Evolutionary conservation across 2,329 filamentous ascomycete species (phyloP).

Genomic region (Parafenestella ontariensis): DNA sequence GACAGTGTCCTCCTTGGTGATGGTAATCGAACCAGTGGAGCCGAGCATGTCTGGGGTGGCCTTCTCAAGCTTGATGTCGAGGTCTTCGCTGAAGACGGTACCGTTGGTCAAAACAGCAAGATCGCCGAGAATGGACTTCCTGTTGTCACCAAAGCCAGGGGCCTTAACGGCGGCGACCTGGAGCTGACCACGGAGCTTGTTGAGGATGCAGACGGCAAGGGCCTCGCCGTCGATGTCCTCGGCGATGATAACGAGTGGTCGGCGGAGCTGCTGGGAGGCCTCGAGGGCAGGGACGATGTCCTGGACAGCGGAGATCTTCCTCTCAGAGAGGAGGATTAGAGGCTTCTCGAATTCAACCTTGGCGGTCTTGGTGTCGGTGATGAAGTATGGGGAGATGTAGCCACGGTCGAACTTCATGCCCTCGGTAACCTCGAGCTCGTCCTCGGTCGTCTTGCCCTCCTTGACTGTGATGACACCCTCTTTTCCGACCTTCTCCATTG

Average conservation of each 20-base stretch:
- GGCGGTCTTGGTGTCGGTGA: constrained; percentile 97
- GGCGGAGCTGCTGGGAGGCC: constrained; percentile 92
- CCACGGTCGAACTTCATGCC: constrained; percentile 99
- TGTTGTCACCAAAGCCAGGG: constrained; percentile 99
- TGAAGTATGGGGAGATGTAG: constrained; percentile 99
- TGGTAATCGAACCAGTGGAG: constrained; percentile 96
- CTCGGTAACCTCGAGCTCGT: constrained; percentile 98
- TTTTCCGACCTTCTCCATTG: constrained; percentile 99
- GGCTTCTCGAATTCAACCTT: constrained; percentile 99
- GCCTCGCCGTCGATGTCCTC: constrained; percentile 99
- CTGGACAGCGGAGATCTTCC: constrained; percentile 99
- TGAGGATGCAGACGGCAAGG: constrained; percentile 97
- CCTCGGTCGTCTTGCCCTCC: constrained; percentile 98
- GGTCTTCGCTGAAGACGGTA: constrained; percentile 97
- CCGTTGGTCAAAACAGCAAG: constrained; percentile 94
- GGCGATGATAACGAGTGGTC: constrained; percentile 96
- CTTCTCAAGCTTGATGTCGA: constrained; percentile 99
- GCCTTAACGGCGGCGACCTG: constrained; percentile 99
- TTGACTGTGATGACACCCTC: constrained; percentile 99
- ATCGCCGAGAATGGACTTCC: constrained; percentile 98
- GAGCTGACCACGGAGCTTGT: constrained; percentile 99
- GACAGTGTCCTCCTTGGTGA: constrained; percentile 99
- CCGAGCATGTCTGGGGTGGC: constrained; percentile 94
- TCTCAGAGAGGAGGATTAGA: constrained; percentile 96
- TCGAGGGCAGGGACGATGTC: constrained; percentile 98